phyloP scores from a whole-genome alignment of 495 filamentous ascomycete species.

The Penicillium soppii region DNA sequence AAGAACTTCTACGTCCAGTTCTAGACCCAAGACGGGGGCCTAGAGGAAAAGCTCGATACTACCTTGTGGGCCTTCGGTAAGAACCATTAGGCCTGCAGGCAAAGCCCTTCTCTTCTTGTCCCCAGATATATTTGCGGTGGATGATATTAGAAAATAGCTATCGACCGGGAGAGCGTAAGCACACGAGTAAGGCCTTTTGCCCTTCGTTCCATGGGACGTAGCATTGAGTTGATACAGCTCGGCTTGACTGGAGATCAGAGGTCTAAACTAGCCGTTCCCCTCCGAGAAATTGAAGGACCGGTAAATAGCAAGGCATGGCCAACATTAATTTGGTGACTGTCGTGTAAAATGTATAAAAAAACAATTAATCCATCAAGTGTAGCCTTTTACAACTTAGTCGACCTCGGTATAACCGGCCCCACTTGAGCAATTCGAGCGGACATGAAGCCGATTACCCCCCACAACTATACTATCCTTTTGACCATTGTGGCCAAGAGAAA shows the following conservation, averaged over 20 bases:
- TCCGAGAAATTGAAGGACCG: neutral
- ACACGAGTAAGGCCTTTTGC: neutral
- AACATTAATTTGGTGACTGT: neutral
- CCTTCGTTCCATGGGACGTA: neutral
- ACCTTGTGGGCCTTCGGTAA: neutral
- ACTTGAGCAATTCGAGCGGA: neutral
- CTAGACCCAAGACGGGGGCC: neutral
- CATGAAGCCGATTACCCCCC: neutral
- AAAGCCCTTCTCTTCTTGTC: neutral
- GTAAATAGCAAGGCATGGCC: neutral
- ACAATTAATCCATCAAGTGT: neutral
- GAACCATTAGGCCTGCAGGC: neutral
- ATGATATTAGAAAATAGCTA: neutral
- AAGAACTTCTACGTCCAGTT: neutral
- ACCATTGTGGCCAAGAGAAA: constrained; percentile 1
- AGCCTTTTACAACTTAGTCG: too few relatives aligned
- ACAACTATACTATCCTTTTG: neutral
- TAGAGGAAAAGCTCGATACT: neutral
- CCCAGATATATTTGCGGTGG: neutral
- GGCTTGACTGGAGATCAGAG: neutral
- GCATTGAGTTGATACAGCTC: neutral
- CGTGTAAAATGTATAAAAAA: neutral
- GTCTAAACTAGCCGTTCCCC: neutral
- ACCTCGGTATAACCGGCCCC: neutral
- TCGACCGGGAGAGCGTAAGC: neutral